phyloP scores from a whole-genome alignment of 2,329 filamentous ascomycete genomes.

The Botrytis aclada region DNA sequence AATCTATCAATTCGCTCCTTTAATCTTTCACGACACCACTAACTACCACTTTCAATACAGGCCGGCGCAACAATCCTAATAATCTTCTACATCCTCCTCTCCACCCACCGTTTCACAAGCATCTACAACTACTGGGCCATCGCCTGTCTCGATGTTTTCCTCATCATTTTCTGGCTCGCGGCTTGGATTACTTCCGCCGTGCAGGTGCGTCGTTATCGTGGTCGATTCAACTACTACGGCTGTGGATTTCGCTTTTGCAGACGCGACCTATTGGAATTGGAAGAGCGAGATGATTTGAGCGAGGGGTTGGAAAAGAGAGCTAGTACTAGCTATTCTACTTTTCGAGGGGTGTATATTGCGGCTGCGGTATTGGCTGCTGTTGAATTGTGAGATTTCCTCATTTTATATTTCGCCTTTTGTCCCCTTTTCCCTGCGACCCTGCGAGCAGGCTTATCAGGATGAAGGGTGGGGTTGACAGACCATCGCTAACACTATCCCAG shows the following conservation, averaged over 20 bases:
- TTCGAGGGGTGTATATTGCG: constrained; percentile 2
- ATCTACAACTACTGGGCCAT: constrained; percentile 17
- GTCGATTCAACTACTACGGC: background rate
- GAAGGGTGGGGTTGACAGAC: no score
- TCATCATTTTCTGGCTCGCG: constrained; percentile 12
- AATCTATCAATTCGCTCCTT: no score
- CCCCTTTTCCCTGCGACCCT: background rate
- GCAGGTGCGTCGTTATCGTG: background rate
- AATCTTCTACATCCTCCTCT: constrained; percentile 11
- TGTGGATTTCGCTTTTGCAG: constrained; percentile 8
- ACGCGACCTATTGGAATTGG: constrained; percentile 7
- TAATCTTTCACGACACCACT: background rate
- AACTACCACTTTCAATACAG: background rate
- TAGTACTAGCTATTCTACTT: background rate
- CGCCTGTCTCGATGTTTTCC: constrained; percentile 7
- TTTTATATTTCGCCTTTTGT: background rate
- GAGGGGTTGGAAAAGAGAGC: background rate
- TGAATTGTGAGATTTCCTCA: constrained; percentile 11
- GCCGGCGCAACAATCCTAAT: constrained; percentile 14
- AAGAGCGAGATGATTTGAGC: background rate
- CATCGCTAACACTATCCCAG: background rate
- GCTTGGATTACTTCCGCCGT: constrained; percentile 1
- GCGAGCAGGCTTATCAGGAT: background rate
- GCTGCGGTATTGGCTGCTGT: constrained; percentile 9
- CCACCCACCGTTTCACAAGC: background rate